Conservation (phyloP, 1,284 basidiomycete species). For the Fistulinella cinereoalba region DNA sequence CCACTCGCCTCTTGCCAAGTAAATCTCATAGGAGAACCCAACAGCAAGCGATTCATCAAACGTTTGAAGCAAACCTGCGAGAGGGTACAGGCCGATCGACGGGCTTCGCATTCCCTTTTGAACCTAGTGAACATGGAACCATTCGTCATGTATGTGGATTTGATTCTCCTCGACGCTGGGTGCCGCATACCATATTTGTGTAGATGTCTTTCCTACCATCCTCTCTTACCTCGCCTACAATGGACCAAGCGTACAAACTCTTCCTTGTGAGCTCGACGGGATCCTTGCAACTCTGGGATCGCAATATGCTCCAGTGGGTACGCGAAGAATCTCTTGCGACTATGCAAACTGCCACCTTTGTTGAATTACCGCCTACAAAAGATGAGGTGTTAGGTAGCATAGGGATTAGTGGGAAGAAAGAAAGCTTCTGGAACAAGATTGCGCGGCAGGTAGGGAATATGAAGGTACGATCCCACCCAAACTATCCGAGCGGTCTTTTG, state of each 20-base stretch:
- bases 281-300: constrained; percentile 74
- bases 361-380: constrained; percentile 71
- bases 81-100: constrained; percentile 57
- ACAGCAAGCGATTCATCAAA: constrained; percentile 54
- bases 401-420: constrained; percentile 17
- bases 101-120: constrained; percentile 70
- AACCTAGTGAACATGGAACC: constrained; percentile 69
- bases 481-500: background rate
- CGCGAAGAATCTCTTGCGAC: constrained; percentile 81
- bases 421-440: constrained; percentile 58
- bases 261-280: constrained; percentile 76
- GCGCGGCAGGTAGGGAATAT: constrained; percentile 62
- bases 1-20: constrained; percentile 2
- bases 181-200: constrained; percentile 4
- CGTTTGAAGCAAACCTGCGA: constrained; percentile 55
- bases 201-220: constrained; percentile 59
- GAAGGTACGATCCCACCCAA: constrained; percentile 41
- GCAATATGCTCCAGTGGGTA: constrained; percentile 66
- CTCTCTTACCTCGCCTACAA: constrained; percentile 29
- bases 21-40: background rate
- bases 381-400: constrained; percentile 10
- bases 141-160: constrained; percentile 58
- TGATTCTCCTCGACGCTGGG: background rate
- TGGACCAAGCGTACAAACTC: constrained; percentile 41
- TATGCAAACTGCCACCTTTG: constrained; percentile 63